Percentiles rank a stretch among this genome's conserved stretches.
Conservation (phyloP, 495 filamentous ascomycete genomes). For the Trypethelium eluteriae region DNA sequence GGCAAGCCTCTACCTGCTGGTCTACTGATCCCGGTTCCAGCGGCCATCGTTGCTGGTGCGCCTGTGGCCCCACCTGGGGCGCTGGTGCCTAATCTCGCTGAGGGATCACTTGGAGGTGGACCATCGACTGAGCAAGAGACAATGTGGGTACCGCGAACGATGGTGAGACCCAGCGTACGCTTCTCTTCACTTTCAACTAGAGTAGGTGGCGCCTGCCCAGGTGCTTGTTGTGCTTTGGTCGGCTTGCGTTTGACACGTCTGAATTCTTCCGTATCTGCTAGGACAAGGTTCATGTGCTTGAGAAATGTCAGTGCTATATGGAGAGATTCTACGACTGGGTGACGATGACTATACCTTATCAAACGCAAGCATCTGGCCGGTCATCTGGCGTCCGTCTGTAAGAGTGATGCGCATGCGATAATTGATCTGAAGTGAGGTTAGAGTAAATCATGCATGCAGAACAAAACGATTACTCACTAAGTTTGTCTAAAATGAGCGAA, state of each 20-base stretch:
- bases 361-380: conserved; percentile 93
- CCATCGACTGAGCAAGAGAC: conserved; percentile 92
- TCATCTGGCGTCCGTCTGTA: conserved; percentile 92
- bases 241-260: conserved; percentile 87
- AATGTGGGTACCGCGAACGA: conserved; percentile 87
- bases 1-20: conserved; percentile 89
- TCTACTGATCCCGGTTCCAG: conserved; percentile 84
- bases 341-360: conserved; percentile 63
- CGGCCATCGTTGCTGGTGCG: conserved; percentile 54
- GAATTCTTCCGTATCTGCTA: conserved; percentile 98
- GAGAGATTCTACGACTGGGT: background rate
- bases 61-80: conserved; percentile 58
- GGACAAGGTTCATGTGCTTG: conserved; percentile 98
- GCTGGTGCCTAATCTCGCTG: conserved; percentile 74
- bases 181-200: conserved; percentile 90
- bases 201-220: conserved; percentile 48
- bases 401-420: conserved; percentile 97
- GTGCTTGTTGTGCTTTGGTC: conserved; percentile 60
- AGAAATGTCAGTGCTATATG: conserved; percentile 5
- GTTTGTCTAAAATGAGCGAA: conserved; percentile 64
- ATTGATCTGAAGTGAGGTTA: conserved; percentile 68
- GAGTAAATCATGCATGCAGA: conserved; percentile 5
- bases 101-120: conserved; percentile 90
- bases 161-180: conserved; percentile 87
- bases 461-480: conserved; percentile 60